These are phyloP conservation scores for Boletus rubescentipes DNA, from an alignment of 768 basidiomycete genomes.

Conservation along the genomic window DNA sequence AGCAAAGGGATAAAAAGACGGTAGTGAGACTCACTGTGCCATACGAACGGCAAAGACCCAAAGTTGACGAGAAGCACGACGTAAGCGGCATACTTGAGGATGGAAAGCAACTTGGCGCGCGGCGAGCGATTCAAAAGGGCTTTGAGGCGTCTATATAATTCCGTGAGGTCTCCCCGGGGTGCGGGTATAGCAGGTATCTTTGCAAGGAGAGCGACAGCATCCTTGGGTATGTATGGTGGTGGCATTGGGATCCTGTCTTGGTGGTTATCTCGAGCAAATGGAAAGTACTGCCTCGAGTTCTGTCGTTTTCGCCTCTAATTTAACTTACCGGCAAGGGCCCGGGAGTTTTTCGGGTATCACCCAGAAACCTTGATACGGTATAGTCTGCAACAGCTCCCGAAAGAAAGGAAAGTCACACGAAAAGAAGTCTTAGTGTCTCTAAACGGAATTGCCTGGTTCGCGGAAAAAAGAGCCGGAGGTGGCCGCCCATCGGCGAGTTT, in stretches of 20 bases:
- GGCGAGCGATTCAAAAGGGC: slow-evolving; percentile 3
- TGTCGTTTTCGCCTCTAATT: too few species aligned
- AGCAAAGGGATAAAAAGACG: neutral
- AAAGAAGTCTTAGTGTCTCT: too few species aligned
- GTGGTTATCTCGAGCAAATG: neutral
- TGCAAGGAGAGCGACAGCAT: slow-evolving; percentile 5
- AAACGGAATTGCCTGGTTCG: too few species aligned
- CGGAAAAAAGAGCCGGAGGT: too few species aligned
- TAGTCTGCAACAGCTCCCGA: too few species aligned
- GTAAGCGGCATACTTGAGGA: slow-evolving; percentile 20
- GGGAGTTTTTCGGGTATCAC: too few species aligned
- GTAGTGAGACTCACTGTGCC: slow-evolving; percentile 58
- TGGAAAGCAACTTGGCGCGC: slow-evolving; percentile 2
- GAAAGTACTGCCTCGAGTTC: too few species aligned
- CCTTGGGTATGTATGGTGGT: slow-evolving; percentile 1
- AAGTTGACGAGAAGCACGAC: slow-evolving; percentile 56
- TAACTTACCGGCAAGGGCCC: too few species aligned
- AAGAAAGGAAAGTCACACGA: too few species aligned
- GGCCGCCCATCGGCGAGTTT: too few species aligned
- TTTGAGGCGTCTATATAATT: slow-evolving; percentile 5
- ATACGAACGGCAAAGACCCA: slow-evolving; percentile 61
- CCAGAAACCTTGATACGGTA: too few species aligned
- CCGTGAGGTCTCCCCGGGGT: neutral
- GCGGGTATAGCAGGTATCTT: slow-evolving; percentile 14
- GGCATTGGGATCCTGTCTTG: slow-evolving; percentile 8